phyloP scores from a whole-genome alignment of 179 eudicot genomes.

The Sideroxylon spinosum region DNA sequence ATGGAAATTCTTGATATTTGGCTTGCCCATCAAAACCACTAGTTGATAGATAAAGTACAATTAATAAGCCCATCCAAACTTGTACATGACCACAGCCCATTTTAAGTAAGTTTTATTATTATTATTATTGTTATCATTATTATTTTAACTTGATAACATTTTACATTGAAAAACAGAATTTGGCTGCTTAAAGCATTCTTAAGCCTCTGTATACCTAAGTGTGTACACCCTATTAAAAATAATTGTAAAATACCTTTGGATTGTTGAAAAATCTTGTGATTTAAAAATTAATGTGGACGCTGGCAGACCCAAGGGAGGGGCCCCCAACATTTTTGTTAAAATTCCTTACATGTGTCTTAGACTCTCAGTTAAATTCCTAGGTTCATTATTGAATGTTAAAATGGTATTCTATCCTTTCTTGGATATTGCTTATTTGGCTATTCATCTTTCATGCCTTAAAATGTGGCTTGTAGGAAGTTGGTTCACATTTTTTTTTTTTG shows the following conservation, averaged over 20 bases:
- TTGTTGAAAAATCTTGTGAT: neutral
- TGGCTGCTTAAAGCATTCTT: neutral
- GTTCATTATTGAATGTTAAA: neutral
- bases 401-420: neutral
- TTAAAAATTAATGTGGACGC: neutral
- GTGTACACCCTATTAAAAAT: neutral
- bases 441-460: neutral
- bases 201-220: neutral
- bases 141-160: neutral
- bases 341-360: no score
- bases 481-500: neutral
- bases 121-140: neutral
- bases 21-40: neutral
- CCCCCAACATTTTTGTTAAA: no score
- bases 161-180: neutral
- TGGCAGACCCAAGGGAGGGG: no score
- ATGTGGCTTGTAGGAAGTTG: neutral
- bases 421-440: neutral
- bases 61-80: neutral
- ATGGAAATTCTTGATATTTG: neutral
- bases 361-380: no score
- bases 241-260: neutral
- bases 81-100: neutral
- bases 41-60: neutral
- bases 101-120: neutral